These are phyloP conservation scores for Teratosphaeriaceae sp. DNA, from an alignment of 2,329 filamentous ascomycete species.

Conservation along the genomic window DNA sequence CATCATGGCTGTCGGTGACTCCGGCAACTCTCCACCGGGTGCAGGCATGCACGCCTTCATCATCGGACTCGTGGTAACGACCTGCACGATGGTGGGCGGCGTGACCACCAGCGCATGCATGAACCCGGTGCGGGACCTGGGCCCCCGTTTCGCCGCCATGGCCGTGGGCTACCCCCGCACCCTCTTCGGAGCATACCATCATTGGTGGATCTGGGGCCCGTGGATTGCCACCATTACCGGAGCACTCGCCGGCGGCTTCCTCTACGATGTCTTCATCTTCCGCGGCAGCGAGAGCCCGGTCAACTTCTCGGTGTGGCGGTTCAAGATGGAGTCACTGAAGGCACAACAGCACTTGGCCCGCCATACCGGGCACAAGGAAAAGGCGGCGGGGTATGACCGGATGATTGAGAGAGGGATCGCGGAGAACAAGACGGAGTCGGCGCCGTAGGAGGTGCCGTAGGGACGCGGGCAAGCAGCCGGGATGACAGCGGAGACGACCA, in stretches of 20 bases:
- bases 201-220: conserved; percentile 45
- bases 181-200: conserved; percentile 26
- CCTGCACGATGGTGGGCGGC: conserved; percentile 35
- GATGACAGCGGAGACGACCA: too few species aligned
- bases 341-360: neutral
- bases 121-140: conserved; percentile 47
- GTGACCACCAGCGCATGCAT: conserved; percentile 44
- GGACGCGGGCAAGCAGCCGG: too few species aligned
- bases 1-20: conserved; percentile 33
- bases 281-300: conserved; percentile 44
- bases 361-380: too few species aligned
- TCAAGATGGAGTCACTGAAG: neutral
- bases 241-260: conserved; percentile 37
- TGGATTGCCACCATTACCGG: conserved; percentile 35
- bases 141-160: conserved; percentile 41
- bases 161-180: conserved; percentile 39
- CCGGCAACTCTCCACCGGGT: conserved; percentile 29
- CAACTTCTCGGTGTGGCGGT: conserved; percentile 36
- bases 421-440: too few species aligned
- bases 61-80: conserved; percentile 38
- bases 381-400: too few species aligned
- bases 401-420: too few species aligned
- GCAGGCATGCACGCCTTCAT: conserved; percentile 48
- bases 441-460: too few species aligned
- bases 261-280: conserved; percentile 48